Conservation (phyloP, 129 eudicot genomes). For the Escallonia rubra region DNA sequence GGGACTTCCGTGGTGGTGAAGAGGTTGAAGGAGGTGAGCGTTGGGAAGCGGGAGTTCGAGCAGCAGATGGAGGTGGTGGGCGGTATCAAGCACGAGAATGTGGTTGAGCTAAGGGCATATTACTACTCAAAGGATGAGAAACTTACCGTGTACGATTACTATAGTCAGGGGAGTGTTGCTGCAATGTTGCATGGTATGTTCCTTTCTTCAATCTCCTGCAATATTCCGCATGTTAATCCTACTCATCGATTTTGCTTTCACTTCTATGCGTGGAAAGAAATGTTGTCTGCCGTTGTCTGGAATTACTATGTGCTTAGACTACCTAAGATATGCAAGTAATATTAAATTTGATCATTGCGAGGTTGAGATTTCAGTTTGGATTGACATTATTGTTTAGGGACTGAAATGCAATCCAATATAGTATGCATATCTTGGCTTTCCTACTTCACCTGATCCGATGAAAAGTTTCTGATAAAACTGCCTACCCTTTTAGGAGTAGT, state of each 20-base stretch:
- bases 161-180: constrained; percentile 81
- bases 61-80: constrained; percentile 88
- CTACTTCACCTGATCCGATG: too few relatives aligned
- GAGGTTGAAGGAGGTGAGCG: constrained; percentile 88
- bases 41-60: constrained; percentile 83
- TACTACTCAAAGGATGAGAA: constrained; percentile 95
- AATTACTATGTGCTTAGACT: too few relatives aligned
- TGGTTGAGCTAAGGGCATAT: constrained; percentile 80
- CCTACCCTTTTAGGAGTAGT: too few relatives aligned
- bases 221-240: neutral
- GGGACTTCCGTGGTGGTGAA: constrained; percentile 93
- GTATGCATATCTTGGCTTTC: too few relatives aligned
- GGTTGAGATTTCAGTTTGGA: too few relatives aligned
- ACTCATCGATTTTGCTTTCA: constrained; percentile 2
- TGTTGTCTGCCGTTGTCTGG: too few relatives aligned
- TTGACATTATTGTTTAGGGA: too few relatives aligned
- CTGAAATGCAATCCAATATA: too few relatives aligned
- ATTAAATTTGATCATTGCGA: too few relatives aligned
- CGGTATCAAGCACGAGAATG: constrained; percentile 85
- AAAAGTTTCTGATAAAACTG: too few relatives aligned
- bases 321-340: too few relatives aligned
- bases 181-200: constrained; percentile 87
- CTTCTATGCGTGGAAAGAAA: too few relatives aligned
- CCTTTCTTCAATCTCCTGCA: neutral
- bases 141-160: constrained; percentile 81